Conservation (phyloP, 2,329 filamentous ascomycete genomes). For the Pochonia chlamydosporia region DNA sequence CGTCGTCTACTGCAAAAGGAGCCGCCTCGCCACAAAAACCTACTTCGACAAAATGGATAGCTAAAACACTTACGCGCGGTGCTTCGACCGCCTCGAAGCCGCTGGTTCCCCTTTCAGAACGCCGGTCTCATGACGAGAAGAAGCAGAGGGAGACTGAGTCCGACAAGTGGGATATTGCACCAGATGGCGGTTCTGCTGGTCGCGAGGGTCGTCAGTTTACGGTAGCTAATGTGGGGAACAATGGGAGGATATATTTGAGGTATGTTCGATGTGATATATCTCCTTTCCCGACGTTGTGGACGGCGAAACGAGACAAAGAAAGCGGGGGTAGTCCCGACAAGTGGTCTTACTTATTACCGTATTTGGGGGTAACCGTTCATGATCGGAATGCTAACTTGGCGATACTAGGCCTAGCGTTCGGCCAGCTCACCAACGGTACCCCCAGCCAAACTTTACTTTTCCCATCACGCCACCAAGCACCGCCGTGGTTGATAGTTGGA, state of each 20-base stretch:
- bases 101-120: slow-evolving; percentile 41
- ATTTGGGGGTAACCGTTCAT: background rate
- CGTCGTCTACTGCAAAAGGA: slow-evolving; percentile 7
- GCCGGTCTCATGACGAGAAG: slow-evolving; percentile 36
- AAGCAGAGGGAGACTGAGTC: slow-evolving; percentile 42
- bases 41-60: slow-evolving; percentile 6
- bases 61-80: slow-evolving; percentile 11
- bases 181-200: slow-evolving; percentile 55
- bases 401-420: slow-evolving; percentile 51
- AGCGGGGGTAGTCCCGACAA: background rate
- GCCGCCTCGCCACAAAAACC: slow-evolving; percentile 7
- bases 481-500: slow-evolving; percentile 42
- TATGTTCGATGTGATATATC: slow-evolving; percentile 34
- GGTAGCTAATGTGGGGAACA: slow-evolving; percentile 76
- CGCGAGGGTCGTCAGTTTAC: slow-evolving; percentile 69
- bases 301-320: background rate
- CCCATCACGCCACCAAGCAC: slow-evolving; percentile 56
- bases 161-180: slow-evolving; percentile 49
- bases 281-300: background rate
- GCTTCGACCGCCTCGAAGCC: slow-evolving; percentile 24
- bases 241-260: slow-evolving; percentile 77
- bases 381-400: slow-evolving; percentile 15
- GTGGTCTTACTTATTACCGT: background rate
- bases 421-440: slow-evolving; percentile 55
- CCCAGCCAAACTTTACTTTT: slow-evolving; percentile 55